A percentile compares a stretch with the other conserved stretches of the same genome.
phyloP scores from a whole-genome alignment of 768 basidiomycete genomes.

The Auriculariales sp. region DNA sequence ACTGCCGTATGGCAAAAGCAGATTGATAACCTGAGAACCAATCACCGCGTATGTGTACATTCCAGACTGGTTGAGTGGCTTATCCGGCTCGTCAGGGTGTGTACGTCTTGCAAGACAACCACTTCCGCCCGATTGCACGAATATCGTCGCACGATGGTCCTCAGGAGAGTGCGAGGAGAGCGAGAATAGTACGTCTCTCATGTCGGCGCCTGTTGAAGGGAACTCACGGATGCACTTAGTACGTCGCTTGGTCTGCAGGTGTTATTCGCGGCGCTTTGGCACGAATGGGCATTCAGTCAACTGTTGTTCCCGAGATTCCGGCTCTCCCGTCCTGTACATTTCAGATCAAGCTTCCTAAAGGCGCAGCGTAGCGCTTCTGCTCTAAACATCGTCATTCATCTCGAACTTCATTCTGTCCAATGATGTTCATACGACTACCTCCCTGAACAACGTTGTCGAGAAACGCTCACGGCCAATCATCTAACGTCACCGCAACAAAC shows the following conservation, averaged over 20 bases:
- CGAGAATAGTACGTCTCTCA: conserved; percentile 43
- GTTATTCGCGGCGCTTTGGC: conserved; percentile 72
- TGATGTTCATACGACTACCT: too few species aligned
- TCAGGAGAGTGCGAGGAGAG: conserved; percentile 53
- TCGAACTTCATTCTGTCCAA: too few species aligned
- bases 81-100: conserved; percentile 45
- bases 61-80: background rate
- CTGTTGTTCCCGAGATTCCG: conserved; percentile 65
- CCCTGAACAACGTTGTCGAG: too few species aligned
- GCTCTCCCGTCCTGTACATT: conserved; percentile 87
- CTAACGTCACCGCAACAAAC: too few species aligned
- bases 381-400: too few species aligned
- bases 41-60: conserved; percentile 56
- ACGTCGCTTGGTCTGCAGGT: conserved; percentile 69
- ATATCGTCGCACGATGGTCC: conserved; percentile 72
- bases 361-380: conserved; percentile 20
- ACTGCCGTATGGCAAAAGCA: conserved; percentile 84
- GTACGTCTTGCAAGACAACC: conserved; percentile 85
- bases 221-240: conserved; percentile 26
- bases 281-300: conserved; percentile 61
- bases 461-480: too few species aligned
- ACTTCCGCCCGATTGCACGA: conserved; percentile 72
- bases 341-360: conserved; percentile 68
- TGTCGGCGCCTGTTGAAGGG: background rate
- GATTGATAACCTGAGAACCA: conserved; percentile 88